phyloP scores from a whole-genome alignment of 257 asterid species.

The Nicotiana attenuata region DNA sequence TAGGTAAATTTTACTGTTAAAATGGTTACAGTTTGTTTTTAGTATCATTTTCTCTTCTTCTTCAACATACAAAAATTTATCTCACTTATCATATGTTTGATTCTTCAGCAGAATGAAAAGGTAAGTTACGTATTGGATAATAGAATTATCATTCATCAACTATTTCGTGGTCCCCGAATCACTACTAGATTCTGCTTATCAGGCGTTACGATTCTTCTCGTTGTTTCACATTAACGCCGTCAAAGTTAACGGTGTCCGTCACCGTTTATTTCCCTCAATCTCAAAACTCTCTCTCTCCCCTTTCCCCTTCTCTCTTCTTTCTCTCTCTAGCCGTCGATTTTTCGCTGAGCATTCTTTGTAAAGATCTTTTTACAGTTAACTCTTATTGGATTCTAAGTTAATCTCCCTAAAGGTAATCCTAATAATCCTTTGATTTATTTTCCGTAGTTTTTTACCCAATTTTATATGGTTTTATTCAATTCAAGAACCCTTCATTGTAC shows the following conservation, averaged over 20 bases:
- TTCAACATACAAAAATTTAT: neutral
- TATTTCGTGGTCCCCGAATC: neutral
- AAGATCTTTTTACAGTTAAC: no score
- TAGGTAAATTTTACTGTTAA: no score
- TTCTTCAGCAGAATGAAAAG: neutral
- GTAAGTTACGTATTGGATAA: neutral
- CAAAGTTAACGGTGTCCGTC: conserved; percentile 28
- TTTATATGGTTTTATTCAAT: neutral
- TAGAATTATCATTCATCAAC: no score
- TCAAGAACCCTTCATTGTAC: neutral
- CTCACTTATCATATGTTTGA: neutral
- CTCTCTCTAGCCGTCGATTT: neutral
- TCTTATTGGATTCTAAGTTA: no score
- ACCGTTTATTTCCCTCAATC: conserved; percentile 24
- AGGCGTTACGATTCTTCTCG: neutral
- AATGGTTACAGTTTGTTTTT: no score
- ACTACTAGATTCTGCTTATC: neutral
- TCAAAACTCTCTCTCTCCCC: neutral
- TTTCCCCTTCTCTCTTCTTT: conserved; percentile 1
- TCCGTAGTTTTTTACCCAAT: neutral
- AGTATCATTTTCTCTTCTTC: no score
- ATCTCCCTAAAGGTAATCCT: no score
- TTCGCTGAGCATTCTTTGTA: no score
- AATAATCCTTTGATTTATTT: no score
- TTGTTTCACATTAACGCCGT: conserved; percentile 15